Evolutionary conservation across 306 rosid species (phyloP), one percentile per base, ranked within the genome.

Genomic region (Crotalaria pallida): DNA sequence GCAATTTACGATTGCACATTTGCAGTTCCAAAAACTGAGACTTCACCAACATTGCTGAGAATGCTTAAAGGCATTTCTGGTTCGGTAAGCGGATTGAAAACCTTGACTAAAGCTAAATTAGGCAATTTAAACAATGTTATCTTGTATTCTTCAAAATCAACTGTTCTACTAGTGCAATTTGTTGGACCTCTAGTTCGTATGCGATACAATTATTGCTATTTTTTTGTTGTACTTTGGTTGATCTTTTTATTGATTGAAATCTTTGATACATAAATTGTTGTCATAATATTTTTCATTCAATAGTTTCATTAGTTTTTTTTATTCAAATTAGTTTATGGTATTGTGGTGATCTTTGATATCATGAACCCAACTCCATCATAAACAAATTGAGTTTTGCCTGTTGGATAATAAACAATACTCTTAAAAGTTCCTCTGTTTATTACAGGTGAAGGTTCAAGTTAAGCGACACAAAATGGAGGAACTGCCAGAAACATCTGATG

Each of bases 1-100:
- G 96, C 87, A 50, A 81, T 93, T 67, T 93, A 93, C 78, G 93
- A 93, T 72, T 90, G 91, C 69, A 93, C 98, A n/a, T 71, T 88
- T 49, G 88, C 81, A 6, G 72, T 85, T 80, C 74, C 96, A 22
- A 84, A 77, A 17, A 44, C 38, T 49, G 88, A 84, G 64, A 72
- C 84, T 72, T 72, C 90, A 17, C 98, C 98, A 22, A 88, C 98
- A 17, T 4, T 93, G 70, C 53, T 84, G 83, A 86, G 88, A 74
- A 50, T 93, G 49, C 79, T 90, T 40, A 74, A 82, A 83, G 86
- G 92, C 49, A 80, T 77, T 63, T 81, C 96, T 77, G 73, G 76
- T 55, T 72, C 88, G 91, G 98, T 92, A 90, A 71, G 86, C 63
- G 59, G 47, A 50, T 34, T 43, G 50, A 72, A 72, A 57, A 58